Percentiles rank a stretch among this genome's conserved stretches.
phyloP scores from a whole-genome alignment of 2,329 filamentous ascomycete genomes.

The Westerdykella aurantiaca region DNA sequence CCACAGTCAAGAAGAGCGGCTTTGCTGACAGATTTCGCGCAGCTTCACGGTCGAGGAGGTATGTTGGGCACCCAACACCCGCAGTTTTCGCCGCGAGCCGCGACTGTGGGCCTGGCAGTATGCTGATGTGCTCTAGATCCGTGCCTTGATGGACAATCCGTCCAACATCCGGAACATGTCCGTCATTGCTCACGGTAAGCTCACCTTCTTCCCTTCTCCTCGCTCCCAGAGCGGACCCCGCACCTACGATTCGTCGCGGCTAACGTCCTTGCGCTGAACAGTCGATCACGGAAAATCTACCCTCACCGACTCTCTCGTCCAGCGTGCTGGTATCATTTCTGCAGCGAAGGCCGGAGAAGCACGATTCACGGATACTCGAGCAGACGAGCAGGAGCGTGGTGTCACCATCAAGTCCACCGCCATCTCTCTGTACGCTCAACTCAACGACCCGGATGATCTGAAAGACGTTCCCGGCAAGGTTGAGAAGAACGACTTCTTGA shows the following conservation, averaged over 20 bases:
- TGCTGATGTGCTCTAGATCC: constrained; percentile 53
- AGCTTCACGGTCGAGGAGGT: constrained; percentile 98
- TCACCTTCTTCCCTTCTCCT: neutral
- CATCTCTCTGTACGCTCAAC: constrained; percentile 91
- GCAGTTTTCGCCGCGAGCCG: neutral
- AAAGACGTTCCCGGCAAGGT: constrained; percentile 92
- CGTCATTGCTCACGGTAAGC: constrained; percentile 92
- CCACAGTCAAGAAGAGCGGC: neutral
- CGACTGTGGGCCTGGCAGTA: neutral
- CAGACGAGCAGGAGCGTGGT: constrained; percentile 98
- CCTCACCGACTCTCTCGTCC: constrained; percentile 97
- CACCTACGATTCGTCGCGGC: constrained; percentile 8
- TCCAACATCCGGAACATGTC: constrained; percentile 88
- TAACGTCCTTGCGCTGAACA: constrained; percentile 30
- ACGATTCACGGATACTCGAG: constrained; percentile 93
- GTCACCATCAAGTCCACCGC: constrained; percentile 99
- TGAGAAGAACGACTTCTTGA: constrained; percentile 93
- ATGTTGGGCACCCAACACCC: constrained; percentile 35
- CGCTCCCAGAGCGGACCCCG: constrained; percentile 7
- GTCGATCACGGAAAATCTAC: constrained; percentile 99
- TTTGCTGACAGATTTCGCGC: constrained; percentile 48
- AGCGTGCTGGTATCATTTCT: constrained; percentile 99
- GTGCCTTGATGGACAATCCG: constrained; percentile 72
- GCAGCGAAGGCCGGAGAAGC: constrained; percentile 93
- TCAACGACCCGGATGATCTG: constrained; percentile 75